Conservation (phyloP, 2,329 filamentous ascomycete species). For the Sporothrix globosa region DNA sequence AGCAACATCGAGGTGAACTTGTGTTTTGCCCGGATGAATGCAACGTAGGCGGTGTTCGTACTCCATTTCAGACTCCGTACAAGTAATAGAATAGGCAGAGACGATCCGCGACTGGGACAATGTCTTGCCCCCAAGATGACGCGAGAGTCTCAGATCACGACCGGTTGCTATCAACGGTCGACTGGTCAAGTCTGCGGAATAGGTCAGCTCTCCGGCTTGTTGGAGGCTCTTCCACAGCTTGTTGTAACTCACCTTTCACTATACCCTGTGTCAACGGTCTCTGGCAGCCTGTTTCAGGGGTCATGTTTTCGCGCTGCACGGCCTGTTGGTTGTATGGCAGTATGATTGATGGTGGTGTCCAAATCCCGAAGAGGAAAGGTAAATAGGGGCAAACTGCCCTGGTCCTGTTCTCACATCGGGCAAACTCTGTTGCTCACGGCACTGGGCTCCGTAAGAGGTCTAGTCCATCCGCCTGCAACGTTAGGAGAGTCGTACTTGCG, state of each 20-base stretch:
- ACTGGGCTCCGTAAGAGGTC: conserved; percentile 6
- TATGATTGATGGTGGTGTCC: too few species aligned
- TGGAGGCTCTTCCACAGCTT: neutral
- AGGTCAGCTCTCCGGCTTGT: neutral
- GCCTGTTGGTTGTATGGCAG: too few species aligned
- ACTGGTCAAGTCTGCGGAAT: neutral
- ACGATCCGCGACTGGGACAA: conserved; percentile 1
- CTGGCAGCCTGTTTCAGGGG: conserved; percentile 3
- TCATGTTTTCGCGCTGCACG: too few species aligned
- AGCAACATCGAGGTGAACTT: neutral
- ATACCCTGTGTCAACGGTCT: neutral
- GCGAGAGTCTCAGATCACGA: conserved; percentile 23
- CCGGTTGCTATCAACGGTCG: neutral
- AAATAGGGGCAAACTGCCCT: neutral
- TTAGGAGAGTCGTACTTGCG: conserved; percentile 18
- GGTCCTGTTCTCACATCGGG: conserved; percentile 4
- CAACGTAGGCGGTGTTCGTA: neutral
- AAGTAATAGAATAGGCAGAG: too few species aligned
- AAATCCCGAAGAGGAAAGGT: neutral
- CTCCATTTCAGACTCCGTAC: too few species aligned
- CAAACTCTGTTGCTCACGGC: neutral
- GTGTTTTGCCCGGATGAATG: too few species aligned
- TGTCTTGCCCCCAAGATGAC: conserved; percentile 23
- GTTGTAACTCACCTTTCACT: neutral
- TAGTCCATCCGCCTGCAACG: conserved; percentile 21